Evolutionary conservation across 73 alveolate species (phyloP).

Genomic region (Stentor coeruleus): DNA sequence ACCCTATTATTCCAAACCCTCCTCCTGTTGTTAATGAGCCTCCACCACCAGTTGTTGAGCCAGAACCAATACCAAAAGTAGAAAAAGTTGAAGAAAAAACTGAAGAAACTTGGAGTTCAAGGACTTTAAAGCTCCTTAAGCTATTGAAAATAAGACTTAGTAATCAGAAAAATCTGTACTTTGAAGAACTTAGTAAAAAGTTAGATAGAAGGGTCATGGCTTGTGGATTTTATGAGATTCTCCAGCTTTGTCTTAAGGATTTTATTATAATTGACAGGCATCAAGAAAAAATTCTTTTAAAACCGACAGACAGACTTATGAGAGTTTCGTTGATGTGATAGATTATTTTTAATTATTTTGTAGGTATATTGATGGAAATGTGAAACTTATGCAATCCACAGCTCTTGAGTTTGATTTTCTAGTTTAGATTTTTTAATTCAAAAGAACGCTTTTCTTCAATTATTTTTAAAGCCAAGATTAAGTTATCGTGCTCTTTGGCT

Average conservation of each 20-base stretch:
- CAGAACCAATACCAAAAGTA: not conserved
- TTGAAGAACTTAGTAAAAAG: slow-evolving; percentile 4
- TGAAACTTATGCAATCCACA: too few species aligned
- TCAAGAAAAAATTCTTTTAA: not conserved
- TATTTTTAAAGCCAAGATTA: too few species aligned
- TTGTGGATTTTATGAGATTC: slow-evolving; percentile 9
- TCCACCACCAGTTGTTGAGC: slow-evolving; percentile 1
- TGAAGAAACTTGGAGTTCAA: slow-evolving; percentile 15
- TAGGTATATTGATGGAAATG: too few species aligned
- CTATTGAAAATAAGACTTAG: not conserved
- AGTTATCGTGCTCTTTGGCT: too few species aligned
- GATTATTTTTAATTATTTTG: too few species aligned
- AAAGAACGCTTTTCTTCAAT: too few species aligned
- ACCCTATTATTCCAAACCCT: not conserved
- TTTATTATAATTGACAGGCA: not conserved
- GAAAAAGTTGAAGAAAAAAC: slow-evolving; percentile 18
- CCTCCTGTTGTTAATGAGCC: not conserved
- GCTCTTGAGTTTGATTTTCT: too few species aligned
- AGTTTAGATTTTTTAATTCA: too few species aligned
- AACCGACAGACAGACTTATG: slow-evolving; percentile 21
- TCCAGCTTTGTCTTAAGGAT: slow-evolving; percentile 16
- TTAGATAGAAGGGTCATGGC: slow-evolving; percentile 21
- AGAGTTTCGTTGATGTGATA: not conserved
- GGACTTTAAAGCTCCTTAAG: slow-evolving; percentile 19
- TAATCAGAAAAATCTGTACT: not conserved